These are phyloP conservation scores for Vicia villosa DNA, from an alignment of 306 rosid genomes.

Conservation along the genomic window DNA sequence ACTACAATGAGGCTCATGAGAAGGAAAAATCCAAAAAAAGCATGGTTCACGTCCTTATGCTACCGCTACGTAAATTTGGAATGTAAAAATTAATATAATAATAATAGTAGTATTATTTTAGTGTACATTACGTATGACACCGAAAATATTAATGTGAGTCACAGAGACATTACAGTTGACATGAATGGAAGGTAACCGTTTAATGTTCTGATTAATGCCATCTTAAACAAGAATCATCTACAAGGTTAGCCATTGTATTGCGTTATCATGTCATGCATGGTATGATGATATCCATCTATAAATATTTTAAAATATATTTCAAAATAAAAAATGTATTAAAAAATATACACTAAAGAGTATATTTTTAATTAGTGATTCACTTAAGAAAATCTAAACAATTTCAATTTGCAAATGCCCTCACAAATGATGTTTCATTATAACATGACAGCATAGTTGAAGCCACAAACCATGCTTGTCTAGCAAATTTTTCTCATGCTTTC, in stretches of 20 bases:
- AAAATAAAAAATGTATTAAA: no score
- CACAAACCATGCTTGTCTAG: background rate
- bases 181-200: background rate
- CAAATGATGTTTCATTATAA: background rate
- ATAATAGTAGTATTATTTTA: background rate
- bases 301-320: no score
- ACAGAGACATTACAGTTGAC: background rate
- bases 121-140: background rate
- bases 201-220: background rate
- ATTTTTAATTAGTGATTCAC: no score
- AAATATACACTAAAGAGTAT: no score
- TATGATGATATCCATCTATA: no score
- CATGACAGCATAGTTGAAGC: background rate
- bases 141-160: background rate
- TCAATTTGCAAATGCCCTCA: background rate
- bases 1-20: background rate
- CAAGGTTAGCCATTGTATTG: background rate
- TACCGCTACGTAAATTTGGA: background rate
- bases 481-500: background rate
- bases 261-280: background rate
- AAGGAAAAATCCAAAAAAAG: background rate
- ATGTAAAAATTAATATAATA: background rate
- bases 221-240: background rate
- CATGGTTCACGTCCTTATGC: constrained; percentile 3
- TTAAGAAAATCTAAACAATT: constrained; percentile 9